phyloP scores from a whole-genome alignment of 768 basidiomycete genomes.

The Phlebiopsis gigantea region DNA sequence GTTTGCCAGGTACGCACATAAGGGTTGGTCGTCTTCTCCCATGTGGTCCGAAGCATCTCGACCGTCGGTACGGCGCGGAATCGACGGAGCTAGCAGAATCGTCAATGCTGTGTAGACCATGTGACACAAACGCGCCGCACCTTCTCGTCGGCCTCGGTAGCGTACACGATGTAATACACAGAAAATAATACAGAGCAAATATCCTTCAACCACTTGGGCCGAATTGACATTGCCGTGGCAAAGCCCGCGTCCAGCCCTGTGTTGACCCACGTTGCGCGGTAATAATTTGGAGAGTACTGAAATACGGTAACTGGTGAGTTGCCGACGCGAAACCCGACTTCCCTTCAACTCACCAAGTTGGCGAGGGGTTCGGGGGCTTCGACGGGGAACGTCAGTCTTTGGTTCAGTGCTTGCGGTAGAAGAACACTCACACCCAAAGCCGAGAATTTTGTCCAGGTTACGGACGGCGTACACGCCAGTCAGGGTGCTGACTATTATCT shows the following conservation, averaged over 20 bases:
- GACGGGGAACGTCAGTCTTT: conserved; percentile 3
- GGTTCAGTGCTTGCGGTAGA: background rate
- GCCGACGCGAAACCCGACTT: background rate
- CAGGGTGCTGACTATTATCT: conserved; percentile 81
- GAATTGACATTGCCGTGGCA: conserved; percentile 90
- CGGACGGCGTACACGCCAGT: conserved; percentile 79
- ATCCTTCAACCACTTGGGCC: conserved; percentile 88
- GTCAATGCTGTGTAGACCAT: background rate
- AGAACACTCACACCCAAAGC: conserved; percentile 63
- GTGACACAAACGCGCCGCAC: conserved; percentile 34
- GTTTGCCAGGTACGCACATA: conserved; percentile 48
- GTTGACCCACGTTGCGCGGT: conserved; percentile 92
- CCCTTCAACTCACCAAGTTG: conserved; percentile 54
- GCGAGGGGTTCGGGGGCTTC: conserved; percentile 92
- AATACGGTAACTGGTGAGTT: conserved; percentile 5
- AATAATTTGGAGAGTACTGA: conserved; percentile 89
- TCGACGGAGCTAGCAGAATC: conserved; percentile 78
- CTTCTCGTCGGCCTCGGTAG: conserved; percentile 94
- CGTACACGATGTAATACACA: conserved; percentile 83
- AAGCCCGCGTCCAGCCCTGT: conserved; percentile 97
- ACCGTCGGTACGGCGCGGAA: conserved; percentile 93
- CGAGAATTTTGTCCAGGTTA: conserved; percentile 82
- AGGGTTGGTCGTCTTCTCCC: conserved; percentile 96
- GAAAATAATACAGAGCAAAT: conserved; percentile 82
- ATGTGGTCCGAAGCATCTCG: conserved; percentile 92